A percentile compares a stretch with the other conserved stretches of the same genome.
Evolutionary conservation across 768 basidiomycete genomes (phyloP).

Genomic region (Mycena maculata): DNA sequence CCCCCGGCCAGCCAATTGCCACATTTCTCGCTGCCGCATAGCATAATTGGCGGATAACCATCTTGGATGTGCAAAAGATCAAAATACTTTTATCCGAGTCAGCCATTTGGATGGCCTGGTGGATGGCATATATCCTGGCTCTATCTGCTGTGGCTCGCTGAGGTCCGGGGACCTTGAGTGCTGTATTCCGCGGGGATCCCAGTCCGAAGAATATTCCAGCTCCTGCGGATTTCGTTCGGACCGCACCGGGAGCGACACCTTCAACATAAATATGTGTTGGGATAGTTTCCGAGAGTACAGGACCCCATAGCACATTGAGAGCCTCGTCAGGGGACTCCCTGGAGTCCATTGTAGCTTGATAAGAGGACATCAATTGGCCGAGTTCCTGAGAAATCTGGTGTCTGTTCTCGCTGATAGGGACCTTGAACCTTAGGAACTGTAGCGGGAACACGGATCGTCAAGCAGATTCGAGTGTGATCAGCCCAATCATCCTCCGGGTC

Average conservation of each 20-base stretch:
- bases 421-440: neutral
- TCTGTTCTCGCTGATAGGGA: neutral
- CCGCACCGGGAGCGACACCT: neutral
- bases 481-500: constrained; percentile 7
- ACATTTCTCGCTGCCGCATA: neutral
- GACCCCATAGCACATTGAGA: neutral
- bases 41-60: neutral
- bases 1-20: neutral
- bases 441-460: neutral
- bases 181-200: neutral
- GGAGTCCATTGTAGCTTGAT: neutral
- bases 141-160: neutral
- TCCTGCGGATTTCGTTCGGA: neutral
- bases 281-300: neutral
- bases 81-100: neutral
- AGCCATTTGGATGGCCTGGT: neutral
- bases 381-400: neutral
- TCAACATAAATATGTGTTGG: constrained; percentile 2
- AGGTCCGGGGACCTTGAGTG: neutral
- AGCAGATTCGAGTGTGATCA: constrained; percentile 9
- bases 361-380: neutral
- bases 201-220: constrained; percentile 1
- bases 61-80: constrained; percentile 2
- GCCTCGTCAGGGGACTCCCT: neutral
- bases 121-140: constrained; percentile 5